Evolutionary conservation across 169 alveolate genomes (phyloP), one percentile per base, ranked within the genome.

Genomic region (Babesia sp.): DNA sequence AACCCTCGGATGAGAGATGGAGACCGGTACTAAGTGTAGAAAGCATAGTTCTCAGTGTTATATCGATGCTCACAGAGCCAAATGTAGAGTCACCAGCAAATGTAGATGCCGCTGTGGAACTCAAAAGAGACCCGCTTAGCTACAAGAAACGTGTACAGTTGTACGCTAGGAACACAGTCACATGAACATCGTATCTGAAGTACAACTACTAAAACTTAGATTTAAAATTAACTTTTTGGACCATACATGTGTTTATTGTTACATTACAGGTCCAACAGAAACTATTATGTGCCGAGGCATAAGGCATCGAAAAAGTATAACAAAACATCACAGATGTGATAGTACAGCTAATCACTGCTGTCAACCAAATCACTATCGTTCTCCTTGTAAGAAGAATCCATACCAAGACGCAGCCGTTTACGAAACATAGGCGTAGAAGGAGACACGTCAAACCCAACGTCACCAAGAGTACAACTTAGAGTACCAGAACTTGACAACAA

Each of bases 1-100:
- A 97, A 89, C 91, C 93, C 1, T 96, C 99, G n/a, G 98, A 96
- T 55, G 99, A 97, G 86, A 92, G 98, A 71, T 97, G 99, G 99
- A 91, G 99, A 48, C 99, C 99, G 2, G 94, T 96, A 51, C 91
- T 95, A 42, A 94, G 98, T n/a, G 99, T 97, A 9, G 99, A 98
- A 81, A 90, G 96, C 81, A 95, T 98, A 42, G 76, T 98, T 29
- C 86, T 96, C 39, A 91, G 97, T 42, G 99, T 96, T 16, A 95
- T 96, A 31, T 95, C 99, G 16, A 96, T 97, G 99, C 90, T 96
- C 39, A 95, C 95, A 46, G 99, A 96, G 51, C 99, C 99, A 14
- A 97, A 97, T 83, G 54, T 95, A 39, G 97, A 96, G 74, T 95
- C 98, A 11, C 99, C 99, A 18, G 99, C 99, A 18, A 95, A 96